A percentile compares a stretch with the other conserved stretches of the same genome.
Conservation (phyloP, 257 asterid species). For the Solanum chiquidenum region DNA sequence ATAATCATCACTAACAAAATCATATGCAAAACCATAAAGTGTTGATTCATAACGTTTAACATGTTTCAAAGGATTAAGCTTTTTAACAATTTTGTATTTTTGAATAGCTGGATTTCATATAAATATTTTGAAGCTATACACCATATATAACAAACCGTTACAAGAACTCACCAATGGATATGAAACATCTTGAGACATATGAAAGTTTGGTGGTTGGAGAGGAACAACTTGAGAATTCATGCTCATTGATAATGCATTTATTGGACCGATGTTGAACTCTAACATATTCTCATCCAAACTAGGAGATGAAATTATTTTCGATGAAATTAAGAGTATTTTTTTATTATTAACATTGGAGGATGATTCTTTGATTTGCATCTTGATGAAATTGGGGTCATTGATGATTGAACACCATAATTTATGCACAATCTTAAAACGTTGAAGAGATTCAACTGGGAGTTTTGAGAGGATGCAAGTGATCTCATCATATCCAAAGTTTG, state of each 20-base stretch:
- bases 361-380: background rate
- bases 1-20: background rate
- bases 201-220: background rate
- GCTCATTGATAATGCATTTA: background rate
- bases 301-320: background rate
- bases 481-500: background rate
- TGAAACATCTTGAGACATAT: background rate
- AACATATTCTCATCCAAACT: background rate
- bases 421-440: background rate
- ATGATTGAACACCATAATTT: background rate
- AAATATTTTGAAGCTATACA: background rate
- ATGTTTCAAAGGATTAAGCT: no score
- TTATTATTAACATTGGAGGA: background rate
- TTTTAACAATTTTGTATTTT: background rate
- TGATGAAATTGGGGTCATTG: background rate
- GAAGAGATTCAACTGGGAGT: background rate
- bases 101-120: background rate
- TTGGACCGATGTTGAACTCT: background rate
- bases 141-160: background rate
- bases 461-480: background rate
- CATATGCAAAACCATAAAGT: background rate
- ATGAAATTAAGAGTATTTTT: background rate
- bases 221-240: background rate
- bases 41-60: background rate
- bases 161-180: background rate